Evolutionary conservation across 495 filamentous ascomycete genomes (phyloP), one percentile per base, ranked within the genome.

Genomic region (Glonium stellatum): DNA sequence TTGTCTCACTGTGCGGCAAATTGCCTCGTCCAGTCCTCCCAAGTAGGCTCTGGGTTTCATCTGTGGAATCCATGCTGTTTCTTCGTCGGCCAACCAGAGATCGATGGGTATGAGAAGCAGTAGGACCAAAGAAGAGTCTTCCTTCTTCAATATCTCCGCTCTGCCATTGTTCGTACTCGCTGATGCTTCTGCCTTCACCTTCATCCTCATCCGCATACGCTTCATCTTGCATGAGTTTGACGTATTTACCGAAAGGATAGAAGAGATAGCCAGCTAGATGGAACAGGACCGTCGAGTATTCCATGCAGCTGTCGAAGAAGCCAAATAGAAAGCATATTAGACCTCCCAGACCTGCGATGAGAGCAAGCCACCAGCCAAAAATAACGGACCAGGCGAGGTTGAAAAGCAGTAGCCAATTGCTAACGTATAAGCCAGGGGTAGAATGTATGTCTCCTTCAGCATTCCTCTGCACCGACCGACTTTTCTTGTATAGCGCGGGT

Each of bases 121-220:
- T 73, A 15, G 93, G 93, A 5, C 93, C 95, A 71, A 99, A 99
- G 78, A 97, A 97, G 9, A 97, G 81, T 13, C 92, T 80, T 4
- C 93, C 93, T 73, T 96, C 89, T 72, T 99, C 93, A 37, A 99
- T 76, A 70, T 99, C 93, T 39, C 93, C 93, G 66, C 86, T 95
- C 71, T 99, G 93, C 93, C 93, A 99, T 71, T 95, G 92, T 71
- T 97, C 93, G 72, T 99, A 99, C 74, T 99, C 93, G 69, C 89
- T 95, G 70, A 99, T 97, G 72, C 91, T 97, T 67, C 93, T 82
- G n/a, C 95, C 93, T 74, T 99, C 93, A n/a, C 92, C 95, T 68
- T 95, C 85, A 71, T 99, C 93, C 72, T 99, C 93, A 64, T 97
- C 89, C 22, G 89, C 80, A 71, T 99, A 99, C 35, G 86, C 85